Evolutionary conservation across 2,329 filamentous ascomycete species (phyloP), one percentile per base, ranked within the genome.

Genomic region (Talaromyces islandicus): DNA sequence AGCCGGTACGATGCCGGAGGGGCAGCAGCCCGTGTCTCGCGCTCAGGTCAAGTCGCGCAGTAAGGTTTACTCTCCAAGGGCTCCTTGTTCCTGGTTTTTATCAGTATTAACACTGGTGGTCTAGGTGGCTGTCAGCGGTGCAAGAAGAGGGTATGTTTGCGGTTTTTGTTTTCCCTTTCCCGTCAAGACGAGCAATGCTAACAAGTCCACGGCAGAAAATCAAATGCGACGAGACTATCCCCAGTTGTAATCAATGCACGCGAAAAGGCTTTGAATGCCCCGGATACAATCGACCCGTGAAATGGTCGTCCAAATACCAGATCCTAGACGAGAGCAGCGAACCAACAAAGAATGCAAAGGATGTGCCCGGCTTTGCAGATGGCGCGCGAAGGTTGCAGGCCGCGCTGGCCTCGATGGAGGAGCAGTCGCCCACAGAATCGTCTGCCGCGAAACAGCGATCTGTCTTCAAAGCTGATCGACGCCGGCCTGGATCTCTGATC

Each of bases 241-340:
- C 56, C 48, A 19, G 29, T n/a, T 57, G 56, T 32, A 57, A 57
- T 57, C 56, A 57, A 32, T 57, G 56, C 46, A 52, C 30, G 27
- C 56, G 56, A 27, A 57, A 57, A 19, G 43, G 43, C 5, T 57
- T 50, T 7, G 56, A 57, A 24, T 57, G 56, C 46, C 56, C 56
- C 38, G 56, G 56, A n/a, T 57, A 57, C 19, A 57, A 57, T 17
- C 56, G 56, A 14, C 56, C 56, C 6, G 43, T 57, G 27, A 57
- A 57, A 30, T 57, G 43, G 56, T 57, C 56, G 30, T 57, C 43
- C 19, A 57, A 57, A 35, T 57, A 57, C 19, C 48, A 52, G 46
- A 57, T 35, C 21, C 52, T 35, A 7, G 30, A 57, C 30, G 25
- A 11, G 9, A 19, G n/a, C 10, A 3, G 19, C 43, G 19, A 24